These are phyloP conservation scores for Lathyrus sativus DNA, from an alignment of 306 rosid species.

Conservation along the genomic window DNA sequence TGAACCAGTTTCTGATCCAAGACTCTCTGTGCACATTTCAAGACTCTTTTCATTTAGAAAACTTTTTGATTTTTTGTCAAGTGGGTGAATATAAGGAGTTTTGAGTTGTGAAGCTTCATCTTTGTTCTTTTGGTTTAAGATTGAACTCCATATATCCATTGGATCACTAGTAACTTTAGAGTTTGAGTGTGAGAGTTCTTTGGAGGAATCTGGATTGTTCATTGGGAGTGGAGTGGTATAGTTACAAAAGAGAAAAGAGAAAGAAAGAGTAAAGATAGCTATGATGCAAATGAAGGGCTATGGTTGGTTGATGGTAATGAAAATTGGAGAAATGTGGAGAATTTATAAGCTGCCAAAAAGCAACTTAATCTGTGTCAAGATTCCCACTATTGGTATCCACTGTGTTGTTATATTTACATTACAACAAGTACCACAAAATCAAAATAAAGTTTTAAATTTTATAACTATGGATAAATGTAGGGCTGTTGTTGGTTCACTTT, in stretches of 20 bases:
- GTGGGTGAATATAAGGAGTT: conserved; percentile 64
- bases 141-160: conserved; percentile 40
- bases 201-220: not conserved
- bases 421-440: not conserved
- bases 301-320: conserved; percentile 50
- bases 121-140: conserved; percentile 28
- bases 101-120: conserved; percentile 35
- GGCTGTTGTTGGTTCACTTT: not conserved
- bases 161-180: not conserved
- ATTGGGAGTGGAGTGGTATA: conserved; percentile 27
- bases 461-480: not conserved
- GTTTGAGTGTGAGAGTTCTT: not conserved
- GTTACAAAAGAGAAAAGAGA: conserved; percentile 41
- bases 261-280: not conserved
- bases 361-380: conserved; percentile 33
- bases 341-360: conserved; percentile 65
- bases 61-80: too few relatives aligned
- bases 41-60: not conserved
- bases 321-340: conserved; percentile 46
- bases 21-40: too few relatives aligned
- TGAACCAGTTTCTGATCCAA: too few relatives aligned
- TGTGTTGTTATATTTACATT: not conserved
- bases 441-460: not conserved
- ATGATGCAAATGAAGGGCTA: conserved; percentile 40
- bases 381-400: conserved; percentile 20